phyloP scores from a whole-genome alignment of 768 basidiomycete species.

The Lactarius trivialis region DNA sequence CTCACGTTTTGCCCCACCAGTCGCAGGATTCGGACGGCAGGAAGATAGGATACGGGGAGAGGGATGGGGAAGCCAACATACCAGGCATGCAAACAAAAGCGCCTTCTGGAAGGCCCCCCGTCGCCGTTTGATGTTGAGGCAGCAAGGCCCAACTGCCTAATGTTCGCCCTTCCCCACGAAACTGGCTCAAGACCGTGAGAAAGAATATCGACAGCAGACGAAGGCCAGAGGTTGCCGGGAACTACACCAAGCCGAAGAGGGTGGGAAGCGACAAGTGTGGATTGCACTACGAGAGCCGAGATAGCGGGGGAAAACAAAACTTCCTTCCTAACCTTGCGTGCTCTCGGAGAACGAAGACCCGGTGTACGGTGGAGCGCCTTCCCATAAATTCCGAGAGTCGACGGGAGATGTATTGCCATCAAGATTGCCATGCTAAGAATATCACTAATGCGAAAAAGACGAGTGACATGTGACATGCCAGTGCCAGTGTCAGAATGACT shows the following conservation, averaged over 20 bases:
- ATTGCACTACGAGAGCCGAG: constrained; percentile 10
- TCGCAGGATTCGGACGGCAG: neutral
- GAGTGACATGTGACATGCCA: neutral
- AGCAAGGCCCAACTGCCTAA: neutral
- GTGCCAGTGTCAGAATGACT: neutral
- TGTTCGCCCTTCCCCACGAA: constrained; percentile 1
- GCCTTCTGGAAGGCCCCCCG: too few relatives aligned
- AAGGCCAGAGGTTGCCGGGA: neutral
- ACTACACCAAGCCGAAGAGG: constrained; percentile 9
- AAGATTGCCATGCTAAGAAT: neutral
- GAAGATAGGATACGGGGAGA: neutral
- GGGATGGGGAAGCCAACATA: neutral
- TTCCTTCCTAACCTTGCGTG: neutral
- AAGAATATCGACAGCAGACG: neutral
- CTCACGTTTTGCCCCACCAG: neutral
- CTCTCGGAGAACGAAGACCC: neutral
- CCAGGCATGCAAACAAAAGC: neutral
- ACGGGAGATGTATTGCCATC: too few relatives aligned
- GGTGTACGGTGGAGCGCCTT: neutral
- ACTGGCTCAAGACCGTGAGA: constrained; percentile 4
- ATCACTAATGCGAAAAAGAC: neutral
- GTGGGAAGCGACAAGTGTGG: constrained; percentile 15
- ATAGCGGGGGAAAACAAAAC: neutral
- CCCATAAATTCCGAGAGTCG: neutral
- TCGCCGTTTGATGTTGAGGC: neutral